phyloP scores from a whole-genome alignment of 805 yeast genomes.

The Metschnikowia lochheadii region DNA sequence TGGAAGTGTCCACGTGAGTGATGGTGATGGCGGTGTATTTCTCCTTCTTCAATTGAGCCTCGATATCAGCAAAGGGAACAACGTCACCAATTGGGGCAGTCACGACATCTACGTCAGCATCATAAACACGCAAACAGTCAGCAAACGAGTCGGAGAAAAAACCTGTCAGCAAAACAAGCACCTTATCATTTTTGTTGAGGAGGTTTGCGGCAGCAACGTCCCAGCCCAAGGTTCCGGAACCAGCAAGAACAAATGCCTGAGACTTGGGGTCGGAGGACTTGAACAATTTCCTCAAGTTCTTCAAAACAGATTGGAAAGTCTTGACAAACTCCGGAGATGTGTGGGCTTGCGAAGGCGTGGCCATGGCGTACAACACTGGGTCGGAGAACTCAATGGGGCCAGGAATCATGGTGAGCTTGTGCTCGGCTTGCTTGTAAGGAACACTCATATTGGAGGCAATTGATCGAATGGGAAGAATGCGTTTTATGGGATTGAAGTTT shows the following conservation, averaged over 20 bases:
- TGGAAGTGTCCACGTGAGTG: conserved; percentile 95
- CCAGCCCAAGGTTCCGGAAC: conserved; percentile 96
- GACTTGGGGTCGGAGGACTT: conserved; percentile 60
- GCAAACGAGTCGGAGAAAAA: conserved; percentile 83
- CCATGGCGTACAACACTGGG: conserved; percentile 72
- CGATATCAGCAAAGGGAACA: conserved; percentile 55
- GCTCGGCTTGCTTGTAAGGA: conserved; percentile 40
- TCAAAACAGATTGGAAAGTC: conserved; percentile 66
- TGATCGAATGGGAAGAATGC: background rate
- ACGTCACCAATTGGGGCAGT: conserved; percentile 72
- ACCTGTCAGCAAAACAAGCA: conserved; percentile 83
- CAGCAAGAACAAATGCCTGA: conserved; percentile 79
- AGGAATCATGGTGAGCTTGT: conserved; percentile 61
- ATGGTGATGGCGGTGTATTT: conserved; percentile 70
- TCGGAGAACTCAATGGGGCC: conserved; percentile 87
- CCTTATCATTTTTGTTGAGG: conserved; percentile 57
- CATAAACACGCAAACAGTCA: conserved; percentile 67
- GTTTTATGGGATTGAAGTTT: background rate
- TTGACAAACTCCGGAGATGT: conserved; percentile 78
- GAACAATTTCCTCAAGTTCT: conserved; percentile 69
- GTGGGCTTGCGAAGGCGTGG: conserved; percentile 84
- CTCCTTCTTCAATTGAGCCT: conserved; percentile 47
- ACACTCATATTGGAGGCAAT: conserved; percentile 24
- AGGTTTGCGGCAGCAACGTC: conserved; percentile 82
- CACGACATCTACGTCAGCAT: conserved; percentile 69